phyloP scores from a whole-genome alignment of 345 rosid genomes.

The Eucalyptus brandiana region DNA sequence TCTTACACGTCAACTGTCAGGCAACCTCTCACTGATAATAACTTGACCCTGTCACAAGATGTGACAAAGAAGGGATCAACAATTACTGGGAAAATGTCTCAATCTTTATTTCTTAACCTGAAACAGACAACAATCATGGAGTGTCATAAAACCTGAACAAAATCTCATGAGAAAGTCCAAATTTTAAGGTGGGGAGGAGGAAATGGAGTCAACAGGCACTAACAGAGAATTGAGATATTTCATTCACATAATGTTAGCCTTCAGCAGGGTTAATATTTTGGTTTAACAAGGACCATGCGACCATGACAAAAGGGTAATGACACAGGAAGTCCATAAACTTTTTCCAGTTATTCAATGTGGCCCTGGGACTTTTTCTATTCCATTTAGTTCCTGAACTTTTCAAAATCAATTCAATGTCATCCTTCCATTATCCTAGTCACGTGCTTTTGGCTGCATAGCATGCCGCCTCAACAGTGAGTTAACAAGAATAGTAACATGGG shows the following conservation, averaged over 20 bases:
- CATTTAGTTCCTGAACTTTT: background rate
- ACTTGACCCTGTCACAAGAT: background rate
- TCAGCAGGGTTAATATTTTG: background rate
- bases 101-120: background rate
- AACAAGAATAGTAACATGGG: background rate
- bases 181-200: background rate
- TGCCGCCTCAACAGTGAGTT: background rate
- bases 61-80: background rate
- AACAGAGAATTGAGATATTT: background rate
- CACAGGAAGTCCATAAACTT: background rate
- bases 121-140: background rate
- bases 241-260: background rate
- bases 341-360: background rate
- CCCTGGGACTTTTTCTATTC: background rate
- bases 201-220: background rate
- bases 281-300: background rate
- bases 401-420: background rate
- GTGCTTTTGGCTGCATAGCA: background rate
- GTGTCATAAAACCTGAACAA: background rate
- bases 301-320: background rate
- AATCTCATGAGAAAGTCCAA: background rate
- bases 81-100: background rate
- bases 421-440: background rate
- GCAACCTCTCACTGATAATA: background rate
- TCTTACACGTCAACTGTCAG: background rate